phyloP scores from a whole-genome alignment of 2,329 filamentous ascomycete genomes.

The Spiromastix sp. region DNA sequence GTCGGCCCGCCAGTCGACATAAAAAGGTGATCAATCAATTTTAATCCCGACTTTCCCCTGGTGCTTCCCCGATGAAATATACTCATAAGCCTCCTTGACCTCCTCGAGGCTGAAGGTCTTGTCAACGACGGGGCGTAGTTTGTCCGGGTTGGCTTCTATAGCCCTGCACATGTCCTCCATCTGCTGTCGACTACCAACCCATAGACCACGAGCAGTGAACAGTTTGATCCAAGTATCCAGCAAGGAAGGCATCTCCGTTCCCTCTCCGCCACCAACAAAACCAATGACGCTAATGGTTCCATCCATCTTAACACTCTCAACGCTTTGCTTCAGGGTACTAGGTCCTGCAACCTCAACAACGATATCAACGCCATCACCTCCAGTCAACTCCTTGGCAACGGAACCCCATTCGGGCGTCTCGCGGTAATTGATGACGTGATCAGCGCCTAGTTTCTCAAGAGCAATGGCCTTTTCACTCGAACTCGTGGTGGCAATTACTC shows the following conservation, averaged over 20 bases:
- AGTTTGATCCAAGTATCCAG: conserved; percentile 40
- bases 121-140: conserved; percentile 37
- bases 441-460: conserved; percentile 42
- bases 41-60: conserved; percentile 8
- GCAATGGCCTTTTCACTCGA: conserved; percentile 40
- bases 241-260: conserved; percentile 29
- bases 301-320: conserved; percentile 45
- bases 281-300: conserved; percentile 45
- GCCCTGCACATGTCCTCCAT: conserved; percentile 45
- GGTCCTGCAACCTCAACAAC: conserved; percentile 48
- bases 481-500: conserved; percentile 45
- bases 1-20: no score
- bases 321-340: conserved; percentile 42
- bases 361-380: conserved; percentile 40
- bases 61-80: conserved; percentile 2
- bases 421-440: conserved; percentile 47
- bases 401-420: conserved; percentile 43
- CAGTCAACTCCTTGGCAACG: conserved; percentile 36
- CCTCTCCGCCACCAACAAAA: conserved; percentile 32
- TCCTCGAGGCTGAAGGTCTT: conserved; percentile 38
- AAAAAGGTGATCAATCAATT: no score
- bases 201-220: conserved; percentile 37
- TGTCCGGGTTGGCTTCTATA: conserved; percentile 38
- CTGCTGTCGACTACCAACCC: conserved; percentile 37
- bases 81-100: conserved; percentile 25